Evolutionary conservation across 1,284 basidiomycete genomes (phyloP).

Genomic region (Tilletia indica): DNA sequence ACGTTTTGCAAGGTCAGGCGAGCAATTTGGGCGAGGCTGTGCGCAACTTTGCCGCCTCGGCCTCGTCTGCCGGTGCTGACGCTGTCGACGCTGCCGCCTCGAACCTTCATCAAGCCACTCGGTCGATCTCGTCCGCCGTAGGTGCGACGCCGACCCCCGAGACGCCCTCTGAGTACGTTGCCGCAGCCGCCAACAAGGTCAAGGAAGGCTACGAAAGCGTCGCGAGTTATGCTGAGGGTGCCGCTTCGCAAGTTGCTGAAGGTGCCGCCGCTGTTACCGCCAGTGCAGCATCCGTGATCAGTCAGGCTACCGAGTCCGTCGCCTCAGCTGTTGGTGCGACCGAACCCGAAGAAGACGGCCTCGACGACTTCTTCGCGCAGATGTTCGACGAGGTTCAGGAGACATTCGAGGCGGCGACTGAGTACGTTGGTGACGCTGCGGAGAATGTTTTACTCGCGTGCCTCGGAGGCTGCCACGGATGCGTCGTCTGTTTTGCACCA

Average conservation of each 20-base stretch:
- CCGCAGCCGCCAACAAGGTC: constrained; percentile 2
- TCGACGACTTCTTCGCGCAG: too few species aligned
- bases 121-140: constrained; percentile 11
- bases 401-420: too few species aligned
- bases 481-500: too few species aligned
- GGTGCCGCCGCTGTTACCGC: not conserved
- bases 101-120: not conserved
- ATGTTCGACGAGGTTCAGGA: too few species aligned
- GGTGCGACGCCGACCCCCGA: constrained; percentile 13
- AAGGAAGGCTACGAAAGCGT: not conserved
- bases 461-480: too few species aligned
- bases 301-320: not conserved
- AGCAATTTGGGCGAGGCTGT: not conserved
- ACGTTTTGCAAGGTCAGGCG: constrained; percentile 1
- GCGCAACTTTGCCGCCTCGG: not conserved
- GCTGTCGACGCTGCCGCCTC: not conserved
- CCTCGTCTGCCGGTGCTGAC: not conserved
- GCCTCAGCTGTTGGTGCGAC: not conserved
- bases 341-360: too few species aligned
- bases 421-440: too few species aligned
- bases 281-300: not conserved
- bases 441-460: too few species aligned
- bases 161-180: constrained; percentile 1
- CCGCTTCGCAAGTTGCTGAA: constrained; percentile 1
- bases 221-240: not conserved